Conservation (phyloP, 768 basidiomycete genomes). For the Mycena kentingensis region DNA sequence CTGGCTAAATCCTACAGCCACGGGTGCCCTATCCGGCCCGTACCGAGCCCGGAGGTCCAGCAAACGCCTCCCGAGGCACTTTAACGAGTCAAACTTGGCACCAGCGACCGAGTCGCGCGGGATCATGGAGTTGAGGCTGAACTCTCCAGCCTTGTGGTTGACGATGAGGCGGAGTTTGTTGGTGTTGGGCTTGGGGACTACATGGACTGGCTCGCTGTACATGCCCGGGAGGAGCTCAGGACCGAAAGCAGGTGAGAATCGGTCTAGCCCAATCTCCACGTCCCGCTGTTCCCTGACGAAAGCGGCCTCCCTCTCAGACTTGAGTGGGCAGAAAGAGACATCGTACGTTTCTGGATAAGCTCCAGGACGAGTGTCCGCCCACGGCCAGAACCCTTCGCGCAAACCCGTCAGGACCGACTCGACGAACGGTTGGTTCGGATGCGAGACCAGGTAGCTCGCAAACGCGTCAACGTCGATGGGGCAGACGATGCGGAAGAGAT, state of each 20-base stretch:
- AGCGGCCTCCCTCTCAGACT: neutral
- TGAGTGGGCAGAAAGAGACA: neutral
- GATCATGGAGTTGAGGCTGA: constrained; percentile 7
- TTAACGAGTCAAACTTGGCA: neutral
- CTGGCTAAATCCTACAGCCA: no score
- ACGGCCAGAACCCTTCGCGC: constrained; percentile 31
- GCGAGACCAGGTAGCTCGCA: constrained; percentile 13
- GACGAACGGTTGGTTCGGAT: constrained; percentile 28
- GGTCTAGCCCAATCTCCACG: constrained; percentile 2
- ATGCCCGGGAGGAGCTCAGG: constrained; percentile 26
- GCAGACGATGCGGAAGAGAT: constrained; percentile 24
- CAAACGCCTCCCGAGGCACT: neutral
- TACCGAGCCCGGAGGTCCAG: neutral
- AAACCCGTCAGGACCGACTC: constrained; percentile 22
- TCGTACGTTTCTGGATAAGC: neutral
- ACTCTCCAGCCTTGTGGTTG: neutral
- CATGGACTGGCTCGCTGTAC: constrained; percentile 8
- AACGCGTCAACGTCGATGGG: constrained; percentile 24
- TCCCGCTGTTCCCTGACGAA: constrained; percentile 21
- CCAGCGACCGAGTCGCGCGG: neutral
- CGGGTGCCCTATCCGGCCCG: no score
- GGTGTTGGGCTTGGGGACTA: constrained; percentile 3
- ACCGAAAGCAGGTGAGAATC: constrained; percentile 18
- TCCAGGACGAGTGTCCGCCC: constrained; percentile 13
- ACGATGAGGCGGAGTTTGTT: constrained; percentile 3